Base-by-base conservation (phyloP, 495 filamentous ascomycete species). In the Hypoxylon lenormandii region DNA sequence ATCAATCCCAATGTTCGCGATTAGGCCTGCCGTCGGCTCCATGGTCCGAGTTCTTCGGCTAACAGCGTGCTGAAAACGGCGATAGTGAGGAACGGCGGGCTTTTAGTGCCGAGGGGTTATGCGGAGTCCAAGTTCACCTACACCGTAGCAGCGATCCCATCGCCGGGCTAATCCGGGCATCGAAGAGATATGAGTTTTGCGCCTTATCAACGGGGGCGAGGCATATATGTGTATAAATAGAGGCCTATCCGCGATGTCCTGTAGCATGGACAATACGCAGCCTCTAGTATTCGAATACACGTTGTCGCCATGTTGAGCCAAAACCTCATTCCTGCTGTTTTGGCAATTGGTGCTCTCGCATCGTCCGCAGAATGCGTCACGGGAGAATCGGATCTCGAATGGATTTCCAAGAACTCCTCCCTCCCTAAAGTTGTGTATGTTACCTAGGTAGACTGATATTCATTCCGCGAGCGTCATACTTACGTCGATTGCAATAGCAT, bases 381-480 rank as follows among this genome's bases (percentile, higher is more conserved):
- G 2, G 15, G 46, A 2, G 46, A 49, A 8, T 49, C 5, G 18
- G 65, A 69, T 5, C 57, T 69, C 13, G 47, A 49, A 15, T 69
- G 65, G 65, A 57, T 69, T 16, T 69, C 65, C 22, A 43, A 16
- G 10, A 38, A 69, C 49, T 10, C 65, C n/a, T 38, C 57, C 15
- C 49, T 69, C 5, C 65, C 65, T 43, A 69, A 69, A 58, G 65
- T 69, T n/a, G 48, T 69, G 50, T 65, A 57, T 19, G 51, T 49
- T 37, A n/a, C 13, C n/a, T n/a, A n/a, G n/a, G n/a, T n/a, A n/a
- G n/a, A 15, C 13, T 21, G 16, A 18, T 11, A 7, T 15, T 58
- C 18, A 12, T 15, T 13, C 19, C 15, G 12, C 7, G 15, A 4
- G 13, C 23, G 19, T 3, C 18, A 4, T 23, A 49, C 12, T 22